These are phyloP conservation scores for Sphaerulina musiva DNA, from an alignment of 2,329 filamentous ascomycete genomes.

Conservation along the genomic window DNA sequence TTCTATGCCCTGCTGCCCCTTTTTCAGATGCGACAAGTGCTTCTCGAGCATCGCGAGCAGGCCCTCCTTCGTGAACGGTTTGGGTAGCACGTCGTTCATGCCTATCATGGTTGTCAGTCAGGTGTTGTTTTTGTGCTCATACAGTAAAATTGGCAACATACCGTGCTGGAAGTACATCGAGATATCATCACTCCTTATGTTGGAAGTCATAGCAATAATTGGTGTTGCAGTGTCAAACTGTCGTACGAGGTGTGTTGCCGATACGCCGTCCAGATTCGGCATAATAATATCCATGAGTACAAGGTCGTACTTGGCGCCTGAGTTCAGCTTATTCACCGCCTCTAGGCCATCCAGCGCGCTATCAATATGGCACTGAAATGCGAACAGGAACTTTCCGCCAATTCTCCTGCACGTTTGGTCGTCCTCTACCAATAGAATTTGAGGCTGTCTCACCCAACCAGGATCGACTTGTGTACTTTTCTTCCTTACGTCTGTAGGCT, in stretches of 20 bases:
- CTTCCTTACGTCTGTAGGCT: constrained; percentile 50
- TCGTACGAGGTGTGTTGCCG: constrained; percentile 85
- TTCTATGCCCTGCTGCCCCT: constrained; percentile 37
- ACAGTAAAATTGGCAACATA: constrained; percentile 42
- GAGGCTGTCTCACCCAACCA: constrained; percentile 62
- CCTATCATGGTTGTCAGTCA: constrained; percentile 46
- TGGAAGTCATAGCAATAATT: constrained; percentile 97
- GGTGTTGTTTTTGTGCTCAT: background rate
- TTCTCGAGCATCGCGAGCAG: constrained; percentile 77
- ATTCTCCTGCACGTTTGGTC: constrained; percentile 61
- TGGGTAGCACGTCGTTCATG: constrained; percentile 95
- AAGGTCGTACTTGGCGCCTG: constrained; percentile 58
- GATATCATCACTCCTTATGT: constrained; percentile 93
- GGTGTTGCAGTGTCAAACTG: constrained; percentile 76
- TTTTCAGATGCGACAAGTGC: constrained; percentile 77
- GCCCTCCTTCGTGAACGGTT: constrained; percentile 86
- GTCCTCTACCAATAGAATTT: constrained; percentile 85
- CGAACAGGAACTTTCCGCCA: constrained; percentile 60
- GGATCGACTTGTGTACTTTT: constrained; percentile 57
- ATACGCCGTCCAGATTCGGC: constrained; percentile 91
- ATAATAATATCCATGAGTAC: constrained; percentile 68
- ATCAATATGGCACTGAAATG: constrained; percentile 58
- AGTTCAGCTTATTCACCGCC: constrained; percentile 78
- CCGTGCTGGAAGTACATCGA: constrained; percentile 96
- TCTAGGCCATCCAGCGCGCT: constrained; percentile 77